Evolutionary conservation across 148 eudicot genomes (phyloP), one percentile per base, ranked within the genome.

Genomic region (Camellia sinensis): DNA sequence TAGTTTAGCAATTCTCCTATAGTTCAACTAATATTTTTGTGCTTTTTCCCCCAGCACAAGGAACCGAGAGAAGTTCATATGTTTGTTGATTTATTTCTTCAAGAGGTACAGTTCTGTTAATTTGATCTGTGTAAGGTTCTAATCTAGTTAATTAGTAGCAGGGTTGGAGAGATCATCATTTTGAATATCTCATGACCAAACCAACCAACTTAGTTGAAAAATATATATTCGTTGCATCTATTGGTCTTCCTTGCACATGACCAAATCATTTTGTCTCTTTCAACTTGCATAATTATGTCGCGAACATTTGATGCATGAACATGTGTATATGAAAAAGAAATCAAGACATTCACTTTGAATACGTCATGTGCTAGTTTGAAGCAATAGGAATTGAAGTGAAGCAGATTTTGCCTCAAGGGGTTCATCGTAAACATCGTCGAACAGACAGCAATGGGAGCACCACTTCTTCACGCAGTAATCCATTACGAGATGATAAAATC

Each of bases 11-110:
- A 48, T 21, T 68, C 59, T 59, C 59, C 71, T 17, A 18, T 56
- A 22, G 29, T 71, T 76, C 5, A 82, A 82, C 77, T 82, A 81
- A 22, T 85, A 71, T 67, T 62, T 54, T 46, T 74, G 37, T 54
- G 22, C 15, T 14, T 50, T 73, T 53, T 84, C 74, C 66, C 85
- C 64, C 89, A 97, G 99, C 99, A 97, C 88, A 97, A 97, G 86
- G 99, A 94, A 88, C 99, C 99, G 46, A 92, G 99, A 87, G 99
- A 97, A 90, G 99, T 97, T 78, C 98, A 97, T 82, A 97, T 97
- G 98, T 97, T 94, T 80, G 98, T 94, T 84, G 97, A 94, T 84
- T 74, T 94, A 80, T 92, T 97, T 84, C 95, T 92, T 84, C 97
- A 91, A 80, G 97, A 97, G 99, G 99, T 92, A 86, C 52, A 29